These are phyloP conservation scores for Phragmites australis DNA, from an alignment of 176 grass and related monocot species.

Conservation along the genomic window DNA sequence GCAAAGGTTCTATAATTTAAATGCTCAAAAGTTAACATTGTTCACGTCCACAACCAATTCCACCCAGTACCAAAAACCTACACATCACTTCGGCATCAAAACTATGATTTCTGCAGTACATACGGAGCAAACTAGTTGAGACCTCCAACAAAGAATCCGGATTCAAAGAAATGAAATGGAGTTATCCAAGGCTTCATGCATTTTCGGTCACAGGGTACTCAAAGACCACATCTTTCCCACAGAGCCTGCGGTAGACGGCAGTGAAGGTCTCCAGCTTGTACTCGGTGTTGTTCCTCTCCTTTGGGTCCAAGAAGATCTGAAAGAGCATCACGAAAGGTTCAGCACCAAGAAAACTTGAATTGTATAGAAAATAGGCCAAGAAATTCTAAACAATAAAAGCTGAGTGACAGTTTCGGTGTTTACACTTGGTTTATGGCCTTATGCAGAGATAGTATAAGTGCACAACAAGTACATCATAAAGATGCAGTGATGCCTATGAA, in stretches of 20 bases:
- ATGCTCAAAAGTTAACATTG: slow-evolving; percentile 39
- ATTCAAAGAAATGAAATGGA: slow-evolving; percentile 7
- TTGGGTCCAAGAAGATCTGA: slow-evolving; percentile 79
- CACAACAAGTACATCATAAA: not conserved
- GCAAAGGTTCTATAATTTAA: slow-evolving; percentile 30
- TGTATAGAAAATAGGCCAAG: too few relatives aligned
- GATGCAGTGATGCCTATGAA: not conserved
- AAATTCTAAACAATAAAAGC: not conserved
- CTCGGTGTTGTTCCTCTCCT: slow-evolving; percentile 78
- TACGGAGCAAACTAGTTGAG: slow-evolving; percentile 23
- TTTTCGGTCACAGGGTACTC: slow-evolving; percentile 42
- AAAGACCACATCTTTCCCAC: slow-evolving; percentile 60
- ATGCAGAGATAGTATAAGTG: not conserved
- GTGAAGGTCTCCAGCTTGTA: slow-evolving; percentile 79
- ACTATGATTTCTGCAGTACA: slow-evolving; percentile 43
- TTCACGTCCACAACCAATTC: slow-evolving; percentile 6
- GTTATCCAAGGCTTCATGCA: slow-evolving; percentile 17
- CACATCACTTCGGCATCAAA: slow-evolving; percentile 31
- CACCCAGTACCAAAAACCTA: not conserved
- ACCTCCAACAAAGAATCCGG: slow-evolving; percentile 24
- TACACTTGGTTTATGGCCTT: too few relatives aligned
- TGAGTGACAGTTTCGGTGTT: too few relatives aligned
- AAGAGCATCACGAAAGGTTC: not conserved
- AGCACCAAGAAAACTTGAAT: not conserved
- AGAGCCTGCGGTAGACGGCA: slow-evolving; percentile 67